Conservation (phyloP, 139 green algal species). For the Closterium sp. region DNA sequence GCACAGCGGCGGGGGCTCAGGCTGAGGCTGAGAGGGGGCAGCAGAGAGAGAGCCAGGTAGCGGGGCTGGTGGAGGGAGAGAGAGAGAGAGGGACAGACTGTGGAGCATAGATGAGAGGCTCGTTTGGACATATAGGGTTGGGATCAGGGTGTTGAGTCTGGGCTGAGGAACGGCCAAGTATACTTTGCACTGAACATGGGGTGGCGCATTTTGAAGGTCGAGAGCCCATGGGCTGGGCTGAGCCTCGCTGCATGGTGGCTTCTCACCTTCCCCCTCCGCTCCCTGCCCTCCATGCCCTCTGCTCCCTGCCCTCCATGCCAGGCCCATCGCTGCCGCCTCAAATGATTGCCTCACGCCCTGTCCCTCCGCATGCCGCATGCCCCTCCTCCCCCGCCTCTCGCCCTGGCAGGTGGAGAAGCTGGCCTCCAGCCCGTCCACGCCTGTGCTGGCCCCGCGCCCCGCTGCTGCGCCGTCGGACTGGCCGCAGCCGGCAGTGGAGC, state of each 20-base stretch:
- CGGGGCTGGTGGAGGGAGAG: neutral
- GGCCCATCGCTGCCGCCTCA: neutral
- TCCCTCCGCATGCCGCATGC: too few relatives aligned
- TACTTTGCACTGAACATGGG: too few relatives aligned
- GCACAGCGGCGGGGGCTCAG: neutral
- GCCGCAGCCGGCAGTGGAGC: slow-evolving; percentile 11
- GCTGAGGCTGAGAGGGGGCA: neutral
- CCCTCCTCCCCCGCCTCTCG: too few relatives aligned
- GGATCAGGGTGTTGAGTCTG: too few relatives aligned
- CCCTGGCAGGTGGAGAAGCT: slow-evolving; percentile 1
- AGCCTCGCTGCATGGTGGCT: too few relatives aligned
- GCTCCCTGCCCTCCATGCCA: neutral
- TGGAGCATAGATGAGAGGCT: neutral
- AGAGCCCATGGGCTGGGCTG: too few relatives aligned
- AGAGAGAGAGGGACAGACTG: too few relatives aligned
- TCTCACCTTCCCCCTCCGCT: neutral
- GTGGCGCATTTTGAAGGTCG: too few relatives aligned
- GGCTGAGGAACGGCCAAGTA: too few relatives aligned
- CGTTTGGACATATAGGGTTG: neutral
- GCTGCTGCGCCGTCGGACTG: neutral
- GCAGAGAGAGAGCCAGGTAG: neutral
- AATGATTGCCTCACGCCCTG: neutral
- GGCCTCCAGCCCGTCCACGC: neutral
- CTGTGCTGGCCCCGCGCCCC: neutral
- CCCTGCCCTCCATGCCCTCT: neutral